These are phyloP conservation scores for Chytridium lagenaria DNA, from an alignment of 371 early-diverging fungal genomes.

Conservation along the genomic window DNA sequence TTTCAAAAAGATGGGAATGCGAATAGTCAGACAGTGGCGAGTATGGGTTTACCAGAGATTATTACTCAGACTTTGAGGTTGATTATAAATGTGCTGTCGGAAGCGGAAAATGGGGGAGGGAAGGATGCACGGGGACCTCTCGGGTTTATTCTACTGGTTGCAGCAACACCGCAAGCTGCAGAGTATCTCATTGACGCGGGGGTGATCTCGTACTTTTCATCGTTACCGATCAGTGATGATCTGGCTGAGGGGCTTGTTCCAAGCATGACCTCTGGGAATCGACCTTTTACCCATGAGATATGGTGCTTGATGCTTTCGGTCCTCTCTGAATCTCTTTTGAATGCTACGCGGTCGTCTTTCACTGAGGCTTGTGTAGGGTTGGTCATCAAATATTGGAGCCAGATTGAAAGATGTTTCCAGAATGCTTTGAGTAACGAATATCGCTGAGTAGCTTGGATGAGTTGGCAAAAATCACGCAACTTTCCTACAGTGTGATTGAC, in stretches of 20 bases:
- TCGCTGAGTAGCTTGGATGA: constrained; percentile 41
- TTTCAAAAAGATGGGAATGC: too few species aligned
- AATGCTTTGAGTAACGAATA: constrained; percentile 16
- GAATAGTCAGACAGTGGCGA: too few species aligned
- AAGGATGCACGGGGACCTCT: constrained; percentile 8
- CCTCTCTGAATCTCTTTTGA: constrained; percentile 19
- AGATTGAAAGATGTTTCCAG: constrained; percentile 29
- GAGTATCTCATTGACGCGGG: constrained; percentile 15
- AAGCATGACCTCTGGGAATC: background rate
- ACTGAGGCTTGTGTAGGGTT: constrained; percentile 36
- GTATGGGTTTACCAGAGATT: too few species aligned
- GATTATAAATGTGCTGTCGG: too few species aligned
- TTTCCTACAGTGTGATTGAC: constrained; percentile 32
- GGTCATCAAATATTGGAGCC: constrained; percentile 38
- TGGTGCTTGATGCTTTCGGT: constrained; percentile 49
- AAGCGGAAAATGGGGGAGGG: background rate
- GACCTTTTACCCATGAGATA: constrained; percentile 28
- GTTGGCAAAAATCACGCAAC: constrained; percentile 32
- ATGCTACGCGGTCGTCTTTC: background rate
- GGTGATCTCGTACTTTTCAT: constrained; percentile 29
- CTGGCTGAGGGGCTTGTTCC: background rate
- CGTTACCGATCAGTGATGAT: constrained; percentile 13
- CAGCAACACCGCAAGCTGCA: constrained; percentile 13
- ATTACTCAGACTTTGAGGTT: too few species aligned
- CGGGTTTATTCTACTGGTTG: constrained; percentile 22